Percentiles rank a stretch among this genome's conserved stretches.
Conservation (phyloP, 495 filamentous ascomycete genomes). For the Trichocladium antarcticum region DNA sequence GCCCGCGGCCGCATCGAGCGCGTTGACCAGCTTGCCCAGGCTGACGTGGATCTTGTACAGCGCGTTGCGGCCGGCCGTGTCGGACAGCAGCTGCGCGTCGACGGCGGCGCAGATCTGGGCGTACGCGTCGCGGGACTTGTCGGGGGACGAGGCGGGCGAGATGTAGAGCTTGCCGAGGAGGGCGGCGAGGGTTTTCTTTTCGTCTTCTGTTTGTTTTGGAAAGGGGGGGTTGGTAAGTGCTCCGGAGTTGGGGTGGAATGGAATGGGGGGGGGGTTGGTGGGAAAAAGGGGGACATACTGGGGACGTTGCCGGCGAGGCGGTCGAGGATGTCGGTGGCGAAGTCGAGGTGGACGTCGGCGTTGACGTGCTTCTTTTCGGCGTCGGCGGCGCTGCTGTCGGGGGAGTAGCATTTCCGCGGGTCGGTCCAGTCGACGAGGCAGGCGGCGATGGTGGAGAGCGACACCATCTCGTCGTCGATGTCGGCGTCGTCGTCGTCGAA, state of each 20-base stretch:
- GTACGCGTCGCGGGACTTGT: constrained; percentile 41
- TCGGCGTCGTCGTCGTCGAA: constrained; percentile 70
- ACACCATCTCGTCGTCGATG: constrained; percentile 70
- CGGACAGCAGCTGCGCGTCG: constrained; percentile 54
- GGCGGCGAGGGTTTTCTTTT: constrained; percentile 67
- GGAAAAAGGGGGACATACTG: constrained; percentile 43
- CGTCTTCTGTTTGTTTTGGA: constrained; percentile 51
- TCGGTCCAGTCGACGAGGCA: constrained; percentile 95
- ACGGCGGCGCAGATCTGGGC: constrained; percentile 53
- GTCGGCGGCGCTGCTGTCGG: constrained; percentile 42
- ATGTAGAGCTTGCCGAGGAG: constrained; percentile 78
- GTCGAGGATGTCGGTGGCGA: constrained; percentile 54
- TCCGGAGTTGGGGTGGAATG: not conserved
- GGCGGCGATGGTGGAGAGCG: constrained; percentile 58
- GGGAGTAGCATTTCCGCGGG: constrained; percentile 69
- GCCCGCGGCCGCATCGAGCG: constrained; percentile 25
- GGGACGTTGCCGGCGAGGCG: constrained; percentile 43
- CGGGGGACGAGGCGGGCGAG: constrained; percentile 44
- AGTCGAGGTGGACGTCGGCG: constrained; percentile 54
- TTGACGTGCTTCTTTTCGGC: constrained; percentile 50
- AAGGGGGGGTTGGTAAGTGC: constrained; percentile 13
- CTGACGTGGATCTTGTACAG: constrained; percentile 67
- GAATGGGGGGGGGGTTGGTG: constrained; percentile 22
- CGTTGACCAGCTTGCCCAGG: constrained; percentile 50
- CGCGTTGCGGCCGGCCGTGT: constrained; percentile 62